Evolutionary conservation across 2,329 filamentous ascomycete genomes (phyloP).

Genomic region (Trichophyton rubrum): DNA sequence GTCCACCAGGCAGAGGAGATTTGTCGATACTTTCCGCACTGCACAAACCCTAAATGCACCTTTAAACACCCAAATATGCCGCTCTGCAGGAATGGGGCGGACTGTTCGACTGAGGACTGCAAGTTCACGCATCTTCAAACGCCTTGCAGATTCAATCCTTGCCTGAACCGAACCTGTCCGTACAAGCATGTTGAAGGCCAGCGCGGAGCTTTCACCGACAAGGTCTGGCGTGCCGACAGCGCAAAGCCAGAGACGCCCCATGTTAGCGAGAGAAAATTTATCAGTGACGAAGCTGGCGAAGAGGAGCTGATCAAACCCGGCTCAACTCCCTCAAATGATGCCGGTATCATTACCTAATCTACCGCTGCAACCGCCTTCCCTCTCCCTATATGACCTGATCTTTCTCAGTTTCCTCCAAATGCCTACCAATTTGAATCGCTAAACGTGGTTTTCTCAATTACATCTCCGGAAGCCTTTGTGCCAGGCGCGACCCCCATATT

Average conservation of each 20-base stretch:
- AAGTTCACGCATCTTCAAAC: slow-evolving; percentile 80
- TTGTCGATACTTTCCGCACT: slow-evolving; percentile 86
- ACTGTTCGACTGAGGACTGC: slow-evolving; percentile 70
- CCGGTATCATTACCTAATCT: slow-evolving; percentile 2
- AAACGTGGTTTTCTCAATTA: not conserved
- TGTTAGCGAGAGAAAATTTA: slow-evolving; percentile 80
- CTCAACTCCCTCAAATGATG: slow-evolving; percentile 4
- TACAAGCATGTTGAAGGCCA: slow-evolving; percentile 91
- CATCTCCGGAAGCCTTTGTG: not conserved
- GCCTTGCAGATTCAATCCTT: slow-evolving; percentile 83
- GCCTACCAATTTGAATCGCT: not conserved
- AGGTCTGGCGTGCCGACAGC: slow-evolving; percentile 69
- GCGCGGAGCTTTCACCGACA: slow-evolving; percentile 70
- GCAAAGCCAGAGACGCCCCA: slow-evolving; percentile 40
- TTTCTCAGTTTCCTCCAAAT: not conserved
- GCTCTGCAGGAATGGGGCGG: slow-evolving; percentile 78
- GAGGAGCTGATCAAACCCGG: slow-evolving; percentile 57
- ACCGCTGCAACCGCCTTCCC: no score
- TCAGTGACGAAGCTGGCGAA: slow-evolving; percentile 48
- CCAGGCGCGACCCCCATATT: not conserved
- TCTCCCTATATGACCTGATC: no score
- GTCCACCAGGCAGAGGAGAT: slow-evolving; percentile 72
- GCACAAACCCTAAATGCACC: slow-evolving; percentile 72
- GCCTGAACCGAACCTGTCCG: slow-evolving; percentile 72
- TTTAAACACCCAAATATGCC: slow-evolving; percentile 84